Conservation (phyloP, 306 rosid genomes). For the Vigna angularis region DNA sequence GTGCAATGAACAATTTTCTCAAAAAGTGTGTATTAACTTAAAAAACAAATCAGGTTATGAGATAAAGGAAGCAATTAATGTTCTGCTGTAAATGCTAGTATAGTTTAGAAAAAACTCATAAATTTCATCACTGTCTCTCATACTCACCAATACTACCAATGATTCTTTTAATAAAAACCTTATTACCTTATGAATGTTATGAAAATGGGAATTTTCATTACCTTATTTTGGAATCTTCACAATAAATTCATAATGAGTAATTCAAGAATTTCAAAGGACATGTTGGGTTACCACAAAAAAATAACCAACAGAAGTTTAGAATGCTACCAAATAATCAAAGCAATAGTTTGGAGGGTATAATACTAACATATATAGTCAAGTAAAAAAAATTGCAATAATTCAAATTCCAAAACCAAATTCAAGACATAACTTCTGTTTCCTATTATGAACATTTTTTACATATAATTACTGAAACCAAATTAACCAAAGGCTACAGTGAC, state of each 20-base stretch:
- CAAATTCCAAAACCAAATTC: conserved; percentile 14
- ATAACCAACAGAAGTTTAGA: neutral
- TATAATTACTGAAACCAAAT: conserved; percentile 20
- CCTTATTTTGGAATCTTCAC: neutral
- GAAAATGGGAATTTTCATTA: neutral
- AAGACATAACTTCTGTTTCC: conserved; percentile 8
- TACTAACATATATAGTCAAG: neutral
- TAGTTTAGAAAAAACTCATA: neutral
- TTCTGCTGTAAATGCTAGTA: neutral
- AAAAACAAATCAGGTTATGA: neutral
- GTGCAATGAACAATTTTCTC: neutral
- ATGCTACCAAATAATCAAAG: neutral
- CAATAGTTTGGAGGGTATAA: neutral
- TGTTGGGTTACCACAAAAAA: neutral
- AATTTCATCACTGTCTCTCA: neutral
- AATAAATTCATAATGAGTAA: neutral
- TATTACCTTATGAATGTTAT: neutral
- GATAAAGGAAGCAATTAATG: neutral
- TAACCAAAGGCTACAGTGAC: neutral
- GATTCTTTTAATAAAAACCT: neutral
- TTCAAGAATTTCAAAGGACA: neutral
- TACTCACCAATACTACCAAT: neutral
- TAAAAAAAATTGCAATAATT: neutral
- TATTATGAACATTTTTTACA: neutral
- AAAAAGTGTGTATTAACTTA: neutral